Conservation (phyloP, 805 yeast genomes). For the Wickerhamomyces tratensis region DNA sequence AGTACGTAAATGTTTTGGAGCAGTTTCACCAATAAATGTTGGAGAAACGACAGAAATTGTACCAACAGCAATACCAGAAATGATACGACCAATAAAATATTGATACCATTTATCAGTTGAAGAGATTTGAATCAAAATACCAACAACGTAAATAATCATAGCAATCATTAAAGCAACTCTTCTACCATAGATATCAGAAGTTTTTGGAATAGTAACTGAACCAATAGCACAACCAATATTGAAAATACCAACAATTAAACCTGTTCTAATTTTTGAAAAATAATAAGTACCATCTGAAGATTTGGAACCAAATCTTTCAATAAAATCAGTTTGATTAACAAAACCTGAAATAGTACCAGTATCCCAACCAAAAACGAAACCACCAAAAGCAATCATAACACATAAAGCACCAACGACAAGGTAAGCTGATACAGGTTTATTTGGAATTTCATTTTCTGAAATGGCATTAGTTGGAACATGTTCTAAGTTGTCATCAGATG, state of each 20-base stretch:
- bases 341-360: constrained; percentile 76
- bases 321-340: constrained; percentile 46
- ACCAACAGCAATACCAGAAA: constrained; percentile 37
- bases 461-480: constrained; percentile 4
- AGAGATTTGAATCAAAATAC: constrained; percentile 59
- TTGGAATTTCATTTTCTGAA: constrained; percentile 14
- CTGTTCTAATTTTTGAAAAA: constrained; percentile 44
- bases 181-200: constrained; percentile 60
- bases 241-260: constrained; percentile 50
- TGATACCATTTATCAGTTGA: constrained; percentile 51
- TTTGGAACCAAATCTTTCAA: constrained; percentile 43
- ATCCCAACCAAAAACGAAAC: constrained; percentile 73
- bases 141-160: constrained; percentile 56
- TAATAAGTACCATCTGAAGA: constrained; percentile 32
- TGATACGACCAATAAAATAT: constrained; percentile 54
- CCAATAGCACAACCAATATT: constrained; percentile 74
- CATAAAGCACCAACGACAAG: constrained; percentile 21
- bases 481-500: neutral
- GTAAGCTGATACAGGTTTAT: constrained; percentile 22
- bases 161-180: constrained; percentile 51
- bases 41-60: constrained; percentile 32
- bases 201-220: constrained; percentile 47
- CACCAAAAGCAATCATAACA: constrained; percentile 60
- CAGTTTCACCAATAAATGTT: constrained; percentile 45
- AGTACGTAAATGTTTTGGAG: constrained; percentile 61